phyloP scores from a whole-genome alignment of 352 stramenopile species.

The Aphanomyces cochlioides region DNA sequence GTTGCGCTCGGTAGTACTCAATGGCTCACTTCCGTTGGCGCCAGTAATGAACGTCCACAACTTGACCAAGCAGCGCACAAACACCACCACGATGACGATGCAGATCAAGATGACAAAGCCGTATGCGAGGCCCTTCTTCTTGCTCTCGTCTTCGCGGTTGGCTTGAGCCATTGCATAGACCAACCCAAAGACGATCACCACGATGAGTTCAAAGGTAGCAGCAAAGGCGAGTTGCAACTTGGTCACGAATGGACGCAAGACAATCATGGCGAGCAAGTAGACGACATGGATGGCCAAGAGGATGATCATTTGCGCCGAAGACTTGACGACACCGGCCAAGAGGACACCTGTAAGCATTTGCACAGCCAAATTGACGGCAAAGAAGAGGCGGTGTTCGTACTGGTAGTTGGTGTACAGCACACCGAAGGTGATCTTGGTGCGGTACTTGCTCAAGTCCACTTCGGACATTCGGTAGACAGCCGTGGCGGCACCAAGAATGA shows the following conservation, averaged over 20 bases:
- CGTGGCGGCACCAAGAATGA: conserved; percentile 41
- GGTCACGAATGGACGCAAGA: conserved; percentile 40
- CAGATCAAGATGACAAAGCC: conserved; percentile 8
- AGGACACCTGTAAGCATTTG: conserved; percentile 55
- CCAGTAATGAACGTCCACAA: background rate
- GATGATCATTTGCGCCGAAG: conserved; percentile 54
- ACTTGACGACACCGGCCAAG: conserved; percentile 40
- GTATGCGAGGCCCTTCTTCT: background rate
- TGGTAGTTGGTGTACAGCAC: conserved; percentile 58
- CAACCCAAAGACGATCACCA: conserved; percentile 13
- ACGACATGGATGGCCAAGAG: conserved; percentile 50
- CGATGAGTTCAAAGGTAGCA: conserved; percentile 6
- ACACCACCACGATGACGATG: conserved; percentile 7
- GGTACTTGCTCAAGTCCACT: conserved; percentile 52
- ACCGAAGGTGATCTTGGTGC: conserved; percentile 54
- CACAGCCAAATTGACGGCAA: conserved; percentile 48
- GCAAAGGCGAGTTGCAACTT: conserved; percentile 11
- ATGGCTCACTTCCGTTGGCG: no score
- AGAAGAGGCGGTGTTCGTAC: conserved; percentile 62
- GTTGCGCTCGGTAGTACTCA: no score
- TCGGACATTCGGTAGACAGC: conserved; percentile 56
- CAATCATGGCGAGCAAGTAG: conserved; percentile 48
- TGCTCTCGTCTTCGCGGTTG: background rate
- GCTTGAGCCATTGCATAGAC: background rate
- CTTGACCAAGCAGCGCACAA: conserved; percentile 22